A percentile compares a stretch with the other conserved stretches of the same genome.
These are phyloP conservation scores for Colletotrichum sp. DNA, from an alignment of 2,329 filamentous ascomycete species.

Conservation along the genomic window DNA sequence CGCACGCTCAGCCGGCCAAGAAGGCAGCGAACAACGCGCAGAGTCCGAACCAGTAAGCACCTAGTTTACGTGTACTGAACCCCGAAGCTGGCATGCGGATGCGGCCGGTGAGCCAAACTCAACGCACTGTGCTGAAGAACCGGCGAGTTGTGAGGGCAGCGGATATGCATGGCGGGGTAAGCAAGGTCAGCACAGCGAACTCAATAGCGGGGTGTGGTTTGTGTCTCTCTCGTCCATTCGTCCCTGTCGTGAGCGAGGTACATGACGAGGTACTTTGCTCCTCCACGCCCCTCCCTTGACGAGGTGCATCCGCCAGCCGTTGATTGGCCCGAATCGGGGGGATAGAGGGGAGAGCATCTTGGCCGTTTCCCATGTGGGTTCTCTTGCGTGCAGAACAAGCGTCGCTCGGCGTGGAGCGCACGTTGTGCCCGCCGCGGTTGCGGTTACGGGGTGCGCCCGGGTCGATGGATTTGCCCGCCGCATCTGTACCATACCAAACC, in stretches of 20 bases:
- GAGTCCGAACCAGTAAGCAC: neutral
- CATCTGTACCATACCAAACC: neutral
- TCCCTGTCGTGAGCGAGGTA: neutral
- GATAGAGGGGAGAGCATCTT: neutral
- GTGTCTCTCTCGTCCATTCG: neutral
- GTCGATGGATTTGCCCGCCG: neutral
- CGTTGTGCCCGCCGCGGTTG: neutral
- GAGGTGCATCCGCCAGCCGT: neutral
- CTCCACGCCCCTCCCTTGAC: neutral
- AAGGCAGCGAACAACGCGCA: neutral
- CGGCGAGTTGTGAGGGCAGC: neutral
- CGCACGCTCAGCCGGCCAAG: neutral
- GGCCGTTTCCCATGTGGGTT: neutral
- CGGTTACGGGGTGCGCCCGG: neutral
- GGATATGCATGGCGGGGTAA: neutral
- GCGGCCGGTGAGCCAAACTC: neutral
- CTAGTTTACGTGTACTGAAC: neutral
- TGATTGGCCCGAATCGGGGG: neutral
- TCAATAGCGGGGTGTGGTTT: neutral
- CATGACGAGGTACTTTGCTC: neutral
- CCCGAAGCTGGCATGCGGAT: neutral
- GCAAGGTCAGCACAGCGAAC: neutral
- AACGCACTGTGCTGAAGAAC: constrained; percentile 1
- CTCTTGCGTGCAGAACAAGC: constrained; percentile 3
- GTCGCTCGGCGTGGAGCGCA: constrained; percentile 1